Evolutionary conservation across 2,329 filamentous ascomycete species (phyloP), one percentile per base, ranked within the genome.

Genomic region (Epichloe festucae): DNA sequence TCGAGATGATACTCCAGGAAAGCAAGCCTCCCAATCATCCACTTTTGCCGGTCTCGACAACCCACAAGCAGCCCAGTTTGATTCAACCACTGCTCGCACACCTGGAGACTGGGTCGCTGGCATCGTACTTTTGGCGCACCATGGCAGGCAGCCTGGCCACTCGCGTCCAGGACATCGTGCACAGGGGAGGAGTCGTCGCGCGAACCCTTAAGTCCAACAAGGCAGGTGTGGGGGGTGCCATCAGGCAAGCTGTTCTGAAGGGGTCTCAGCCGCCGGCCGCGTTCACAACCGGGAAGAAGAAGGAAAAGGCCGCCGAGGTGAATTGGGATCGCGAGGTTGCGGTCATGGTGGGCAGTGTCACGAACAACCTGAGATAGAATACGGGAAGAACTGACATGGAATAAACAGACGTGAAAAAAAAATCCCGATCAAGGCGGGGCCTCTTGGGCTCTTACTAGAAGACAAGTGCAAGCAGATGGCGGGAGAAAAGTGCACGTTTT

Each of bases 81-180:
- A 74, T 96, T 0, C 78, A 84, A 52, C 84, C 84, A 0, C 71
- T 95, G 0, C 77, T 95, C 8, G 72, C 78, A 11, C 75, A 84
- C n/a, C 78, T 98, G 7, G 93, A 97, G 67, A 95, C 89, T 0
- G 81, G 87, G 0, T 93, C 87, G 2, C 72, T 98, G 15, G 82
- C 89, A 1, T 91, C 87, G 0, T 95, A 91, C 65, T 98, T 95
- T 70, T 98, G 93, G 89, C 79, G 93, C 50, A 87, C 85, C 8
- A 78, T 97, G 61, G 93, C 93, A 0, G 81, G 85, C 1, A 84
- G 81, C 52, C 74, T 97, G 53, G 80, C 85, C 3, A 73, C 82
- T 0, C 79, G 87, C 21, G 89, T 95, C 0, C 84, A 89, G 65
- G 91, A 97, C 57, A 87, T 97, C 44, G 68, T 95, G 52, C 81